Percentiles rank a stretch among this genome's conserved stretches.
These are phyloP conservation scores for Salix viminalis DNA, from an alignment of 345 rosid species.

Conservation along the genomic window DNA sequence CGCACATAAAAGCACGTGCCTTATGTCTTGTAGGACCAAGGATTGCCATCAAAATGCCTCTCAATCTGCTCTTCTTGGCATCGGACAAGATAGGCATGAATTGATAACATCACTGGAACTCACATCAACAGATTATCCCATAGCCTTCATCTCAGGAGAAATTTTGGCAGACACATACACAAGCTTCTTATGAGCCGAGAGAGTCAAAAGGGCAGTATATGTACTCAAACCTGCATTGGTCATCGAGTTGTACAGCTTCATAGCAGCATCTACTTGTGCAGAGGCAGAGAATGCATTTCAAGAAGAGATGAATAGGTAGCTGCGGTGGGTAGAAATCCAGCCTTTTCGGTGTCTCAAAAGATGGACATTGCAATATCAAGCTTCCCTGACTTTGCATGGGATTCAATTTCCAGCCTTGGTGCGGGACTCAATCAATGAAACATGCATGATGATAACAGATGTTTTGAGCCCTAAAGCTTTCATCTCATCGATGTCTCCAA, in stretches of 20 bases:
- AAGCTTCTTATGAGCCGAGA: conserved; percentile 82
- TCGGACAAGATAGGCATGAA: conserved; percentile 86
- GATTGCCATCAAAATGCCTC: conserved; percentile 79
- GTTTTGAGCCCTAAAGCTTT: conserved; percentile 71
- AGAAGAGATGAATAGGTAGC: conserved; percentile 88
- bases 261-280: conserved; percentile 86
- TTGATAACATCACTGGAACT: conserved; percentile 89
- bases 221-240: conserved; percentile 87
- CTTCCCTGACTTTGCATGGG: conserved; percentile 97
- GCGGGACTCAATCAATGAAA: conserved; percentile 78
- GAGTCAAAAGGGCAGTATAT: conserved; percentile 68
- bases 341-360: conserved; percentile 84
- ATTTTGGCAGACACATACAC: conserved; percentile 93
- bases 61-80: conserved; percentile 89
- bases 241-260: conserved; percentile 95
- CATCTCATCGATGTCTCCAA: conserved; percentile 88
- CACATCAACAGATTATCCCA: conserved; percentile 89
- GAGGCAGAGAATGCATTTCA: conserved; percentile 96
- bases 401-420: conserved; percentile 90
- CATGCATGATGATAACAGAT: conserved; percentile 76
- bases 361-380: conserved; percentile 84
- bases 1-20: conserved; percentile 84
- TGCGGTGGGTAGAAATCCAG: conserved; percentile 88
- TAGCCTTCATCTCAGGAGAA: conserved; percentile 89
- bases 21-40: conserved; percentile 76